phyloP scores from a whole-genome alignment of 2,329 filamentous ascomycete species.

The Hymenoscyphus albidus region DNA sequence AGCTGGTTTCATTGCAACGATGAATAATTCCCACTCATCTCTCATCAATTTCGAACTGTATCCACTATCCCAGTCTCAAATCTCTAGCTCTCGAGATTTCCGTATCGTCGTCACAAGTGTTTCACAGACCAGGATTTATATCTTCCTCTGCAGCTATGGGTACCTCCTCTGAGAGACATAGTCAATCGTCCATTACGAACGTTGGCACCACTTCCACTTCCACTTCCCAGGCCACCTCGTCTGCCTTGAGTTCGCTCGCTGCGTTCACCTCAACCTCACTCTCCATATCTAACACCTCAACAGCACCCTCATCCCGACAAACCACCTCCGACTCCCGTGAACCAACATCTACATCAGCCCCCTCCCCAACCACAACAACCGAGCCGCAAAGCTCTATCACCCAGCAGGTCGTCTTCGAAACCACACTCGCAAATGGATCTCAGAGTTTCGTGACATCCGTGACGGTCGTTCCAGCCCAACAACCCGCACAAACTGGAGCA shows the following conservation, averaged over 20 bases:
- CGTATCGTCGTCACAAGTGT: neutral
- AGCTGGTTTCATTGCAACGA: no score
- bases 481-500: constrained; percentile 7
- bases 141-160: constrained; percentile 4
- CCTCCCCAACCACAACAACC: constrained; percentile 6
- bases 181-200: neutral
- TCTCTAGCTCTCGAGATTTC: neutral
- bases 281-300: constrained; percentile 7
- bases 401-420: constrained; percentile 28
- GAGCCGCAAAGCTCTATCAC: constrained; percentile 19
- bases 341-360: neutral
- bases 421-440: constrained; percentile 27
- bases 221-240: constrained; percentile 13
- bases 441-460: constrained; percentile 26
- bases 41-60: neutral
- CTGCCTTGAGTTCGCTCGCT: neutral
- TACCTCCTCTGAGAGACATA: neutral
- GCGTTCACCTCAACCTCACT: neutral
- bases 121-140: neutral
- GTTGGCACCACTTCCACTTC: constrained; percentile 3
- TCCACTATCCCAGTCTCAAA: neutral
- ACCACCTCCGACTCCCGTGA: neutral
- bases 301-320: constrained; percentile 1
- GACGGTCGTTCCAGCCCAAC: constrained; percentile 28
- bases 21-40: neutral